Evolutionary conservation across 2,329 filamentous ascomycete genomes (phyloP).

Genomic region (Aspergillus fructus): DNA sequence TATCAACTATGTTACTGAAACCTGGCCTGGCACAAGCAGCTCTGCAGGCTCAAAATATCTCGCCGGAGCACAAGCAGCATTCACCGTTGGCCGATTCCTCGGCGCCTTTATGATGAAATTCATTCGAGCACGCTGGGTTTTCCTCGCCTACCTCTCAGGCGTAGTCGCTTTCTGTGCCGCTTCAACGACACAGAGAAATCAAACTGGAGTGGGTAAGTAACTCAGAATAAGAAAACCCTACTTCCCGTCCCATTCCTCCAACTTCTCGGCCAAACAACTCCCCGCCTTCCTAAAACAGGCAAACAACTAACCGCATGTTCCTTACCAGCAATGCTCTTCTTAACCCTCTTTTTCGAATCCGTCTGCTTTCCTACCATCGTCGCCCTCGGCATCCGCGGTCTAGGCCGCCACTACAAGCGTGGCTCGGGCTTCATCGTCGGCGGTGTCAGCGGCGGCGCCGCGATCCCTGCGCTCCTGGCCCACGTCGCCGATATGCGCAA

Average conservation of each 20-base stretch:
- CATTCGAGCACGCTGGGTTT: constrained; percentile 66
- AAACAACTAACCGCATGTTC: background rate
- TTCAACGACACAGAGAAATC: constrained; percentile 47
- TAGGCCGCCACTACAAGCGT: constrained; percentile 74
- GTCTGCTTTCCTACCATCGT: constrained; percentile 83
- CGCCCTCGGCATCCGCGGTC: constrained; percentile 71
- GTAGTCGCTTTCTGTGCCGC: constrained; percentile 62
- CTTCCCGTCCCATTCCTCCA: no score
- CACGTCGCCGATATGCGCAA: constrained; percentile 65
- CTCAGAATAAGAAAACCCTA: no score
- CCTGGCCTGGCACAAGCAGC: constrained; percentile 54
- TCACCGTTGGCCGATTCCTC: constrained; percentile 70
- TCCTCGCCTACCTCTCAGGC: constrained; percentile 65
- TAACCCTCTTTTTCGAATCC: constrained; percentile 79
- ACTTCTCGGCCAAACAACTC: no score
- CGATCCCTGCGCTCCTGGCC: constrained; percentile 70
- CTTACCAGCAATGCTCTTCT: constrained; percentile 54
- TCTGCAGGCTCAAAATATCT: constrained; percentile 65
- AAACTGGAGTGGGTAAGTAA: constrained; percentile 45
- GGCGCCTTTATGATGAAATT: constrained; percentile 67
- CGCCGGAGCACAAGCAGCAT: constrained; percentile 71
- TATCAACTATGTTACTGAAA: constrained; percentile 70
- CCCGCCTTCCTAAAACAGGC: no score
- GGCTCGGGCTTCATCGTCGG: constrained; percentile 72
- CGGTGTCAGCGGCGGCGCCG: constrained; percentile 70